Evolutionary conservation across 202 grass and related monocot genomes (phyloP), one percentile per base, ranked within the genome.

Genomic region (Setaria viridis): DNA sequence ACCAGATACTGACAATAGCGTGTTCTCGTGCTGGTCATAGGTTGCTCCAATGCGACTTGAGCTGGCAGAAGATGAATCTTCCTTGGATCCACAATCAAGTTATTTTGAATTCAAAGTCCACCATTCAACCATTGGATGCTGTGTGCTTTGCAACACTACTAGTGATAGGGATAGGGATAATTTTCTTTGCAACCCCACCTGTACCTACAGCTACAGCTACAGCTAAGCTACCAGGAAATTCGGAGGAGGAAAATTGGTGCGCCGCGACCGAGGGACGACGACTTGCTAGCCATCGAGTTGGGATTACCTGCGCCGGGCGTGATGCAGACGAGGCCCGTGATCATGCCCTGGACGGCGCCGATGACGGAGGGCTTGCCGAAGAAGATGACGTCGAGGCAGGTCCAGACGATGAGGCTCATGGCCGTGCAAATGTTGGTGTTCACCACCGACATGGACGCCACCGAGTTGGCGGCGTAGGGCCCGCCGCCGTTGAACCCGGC

Each of bases 331-430:
- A 86, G 85, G 1, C 85, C 85, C 57, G 85, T 87, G 76, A 87
- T 87, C 85, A 87, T 82, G 33, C 83, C 88, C 79, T 90, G 88
- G 25, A 90, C 88, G 37, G 88, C 88, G 9, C 88, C 88, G 21
- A 90, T 29, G 62, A 90, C 88, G 45, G 88, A 90, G 1, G 88
- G 88, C 45, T 90, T 90, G 19, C 70, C 56, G 88, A 90, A 90
- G 88, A 90, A 90, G 88, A 90, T 3, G 78, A 90, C 83, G 39
- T 90, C 88, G 48, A 86, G 83, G 88, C 83, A 82, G 0, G 79
- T 85, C 88, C 88, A 86, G 9, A 86, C 88, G 78, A 90, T 51
- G 72, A 90, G 83, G 83, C 88, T 90, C 77, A 65, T 72, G 72
- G 88, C 72, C 0, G 88, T 39, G 79, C 88, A 90, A 34, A 90